A percentile compares a stretch with the other conserved stretches of the same genome.
Conservation (phyloP, 371 early-diverging fungal genomes). For the Actinomortierella wolfii region DNA sequence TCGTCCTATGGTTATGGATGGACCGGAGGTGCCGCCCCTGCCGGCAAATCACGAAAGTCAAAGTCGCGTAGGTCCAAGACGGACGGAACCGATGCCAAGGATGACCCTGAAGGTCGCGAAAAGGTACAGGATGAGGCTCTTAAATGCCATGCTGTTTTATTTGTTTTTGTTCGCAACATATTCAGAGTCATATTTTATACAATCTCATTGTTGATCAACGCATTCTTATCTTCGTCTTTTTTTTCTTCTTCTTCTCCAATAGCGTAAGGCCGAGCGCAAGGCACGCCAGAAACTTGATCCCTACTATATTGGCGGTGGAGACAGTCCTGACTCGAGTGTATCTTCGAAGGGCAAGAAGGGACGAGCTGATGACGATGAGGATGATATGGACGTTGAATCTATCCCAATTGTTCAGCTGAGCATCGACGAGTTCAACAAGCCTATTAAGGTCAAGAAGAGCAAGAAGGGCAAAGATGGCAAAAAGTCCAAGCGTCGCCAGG, state of each 20-base stretch:
- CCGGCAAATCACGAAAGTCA: conserved; percentile 34
- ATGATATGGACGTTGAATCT: conserved; percentile 73
- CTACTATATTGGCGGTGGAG: conserved; percentile 66
- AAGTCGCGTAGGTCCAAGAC: conserved; percentile 51
- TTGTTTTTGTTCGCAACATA: not conserved
- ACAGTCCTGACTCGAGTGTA: conserved; percentile 16
- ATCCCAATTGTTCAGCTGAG: conserved; percentile 83
- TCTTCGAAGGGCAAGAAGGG: conserved; percentile 13
- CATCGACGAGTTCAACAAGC: conserved; percentile 59
- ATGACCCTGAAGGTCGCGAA: conserved; percentile 25
- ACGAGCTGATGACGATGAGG: conserved; percentile 14
- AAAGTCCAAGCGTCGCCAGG: conserved; percentile 47
- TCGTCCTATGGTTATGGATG: conserved; percentile 37
- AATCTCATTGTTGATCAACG: not conserved
- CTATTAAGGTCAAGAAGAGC: conserved; percentile 32
- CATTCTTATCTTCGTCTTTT: not conserved
- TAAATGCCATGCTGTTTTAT: not conserved
- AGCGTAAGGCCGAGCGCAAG: conserved; percentile 64
- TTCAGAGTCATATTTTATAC: no score
- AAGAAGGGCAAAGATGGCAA: conserved; percentile 27
- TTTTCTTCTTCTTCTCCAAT: not conserved
- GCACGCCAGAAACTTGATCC: conserved; percentile 74
- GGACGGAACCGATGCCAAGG: conserved; percentile 29
- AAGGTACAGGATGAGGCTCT: conserved; percentile 15
- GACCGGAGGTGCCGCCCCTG: conserved; percentile 31